Evolutionary conservation across 2,329 filamentous ascomycete species (phyloP).

Genomic region (Fusarium oxysporum): DNA sequence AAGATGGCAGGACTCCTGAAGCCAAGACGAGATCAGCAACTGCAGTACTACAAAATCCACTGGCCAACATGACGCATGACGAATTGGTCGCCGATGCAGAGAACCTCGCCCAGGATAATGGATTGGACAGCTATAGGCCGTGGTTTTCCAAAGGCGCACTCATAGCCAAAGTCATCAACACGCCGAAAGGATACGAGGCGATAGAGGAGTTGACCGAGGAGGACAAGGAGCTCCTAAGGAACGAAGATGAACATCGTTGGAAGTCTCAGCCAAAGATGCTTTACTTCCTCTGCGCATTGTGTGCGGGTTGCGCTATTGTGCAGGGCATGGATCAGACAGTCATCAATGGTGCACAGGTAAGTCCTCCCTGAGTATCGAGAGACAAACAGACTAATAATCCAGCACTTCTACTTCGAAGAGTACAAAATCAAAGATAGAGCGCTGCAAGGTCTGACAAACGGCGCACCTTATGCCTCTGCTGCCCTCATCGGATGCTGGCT

Average conservation of each 20-base stretch:
- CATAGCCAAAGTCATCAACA: conserved; percentile 46
- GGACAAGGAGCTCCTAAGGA: conserved; percentile 47
- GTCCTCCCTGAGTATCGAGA: not conserved
- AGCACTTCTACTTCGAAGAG: conserved; percentile 51
- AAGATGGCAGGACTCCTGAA: not conserved
- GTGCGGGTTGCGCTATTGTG: conserved; percentile 60
- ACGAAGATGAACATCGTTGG: conserved; percentile 69
- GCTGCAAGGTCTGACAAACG: conserved; percentile 65
- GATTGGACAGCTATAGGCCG: conserved; percentile 52
- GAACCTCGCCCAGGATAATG: conserved; percentile 34
- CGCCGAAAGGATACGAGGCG: conserved; percentile 36
- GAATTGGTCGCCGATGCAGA: conserved; percentile 35
- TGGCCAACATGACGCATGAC: conserved; percentile 29
- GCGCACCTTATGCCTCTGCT: conserved; percentile 65
- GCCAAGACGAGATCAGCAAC: not conserved
- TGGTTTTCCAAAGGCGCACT: conserved; percentile 52
- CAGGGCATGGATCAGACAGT: conserved; percentile 74
- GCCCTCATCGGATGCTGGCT: conserved; percentile 54
- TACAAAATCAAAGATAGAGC: conserved; percentile 49
- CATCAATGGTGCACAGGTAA: conserved; percentile 63
- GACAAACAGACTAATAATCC: not conserved
- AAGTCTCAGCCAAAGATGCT: conserved; percentile 57
- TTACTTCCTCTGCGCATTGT: conserved; percentile 46
- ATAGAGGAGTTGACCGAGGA: conserved; percentile 45
- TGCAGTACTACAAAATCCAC: conserved; percentile 37